Percentiles rank a stretch among this genome's conserved stretches.
These are phyloP conservation scores for Hypoxylon sp. DNA, from an alignment of 2,329 filamentous ascomycete species.

Conservation along the genomic window DNA sequence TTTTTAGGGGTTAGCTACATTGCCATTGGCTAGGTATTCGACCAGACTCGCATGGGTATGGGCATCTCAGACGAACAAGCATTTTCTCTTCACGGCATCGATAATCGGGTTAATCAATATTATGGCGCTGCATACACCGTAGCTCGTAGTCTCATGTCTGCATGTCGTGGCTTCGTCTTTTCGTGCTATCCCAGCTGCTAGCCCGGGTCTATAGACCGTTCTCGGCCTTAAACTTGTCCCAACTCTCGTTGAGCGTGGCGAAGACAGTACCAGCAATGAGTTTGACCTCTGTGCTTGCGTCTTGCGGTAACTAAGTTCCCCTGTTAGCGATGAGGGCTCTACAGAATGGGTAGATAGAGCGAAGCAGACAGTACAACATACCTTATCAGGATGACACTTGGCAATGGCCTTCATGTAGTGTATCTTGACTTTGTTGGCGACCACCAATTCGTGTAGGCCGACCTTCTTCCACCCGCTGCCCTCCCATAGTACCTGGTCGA, in stretches of 20 bases:
- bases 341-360: constrained; percentile 3
- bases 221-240: constrained; percentile 78
- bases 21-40: constrained; percentile 11
- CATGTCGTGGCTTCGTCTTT: constrained; percentile 20
- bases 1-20: constrained; percentile 5
- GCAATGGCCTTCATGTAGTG: constrained; percentile 99
- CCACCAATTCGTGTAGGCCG: constrained; percentile 89
- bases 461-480: constrained; percentile 97
- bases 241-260: constrained; percentile 76
- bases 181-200: constrained; percentile 8
- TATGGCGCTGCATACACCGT: constrained; percentile 19
- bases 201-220: constrained; percentile 66
- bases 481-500: constrained; percentile 92
- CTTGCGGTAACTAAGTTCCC: constrained; percentile 67
- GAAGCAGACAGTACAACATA: constrained; percentile 59
- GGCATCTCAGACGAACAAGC: constrained; percentile 7
- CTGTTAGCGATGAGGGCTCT: constrained; percentile 33
- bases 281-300: constrained; percentile 72
- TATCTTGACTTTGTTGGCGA: constrained; percentile 96
- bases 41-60: background rate
- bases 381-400: constrained; percentile 99
- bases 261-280: constrained; percentile 76
- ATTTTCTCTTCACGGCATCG: constrained; percentile 8
- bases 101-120: constrained; percentile 15
- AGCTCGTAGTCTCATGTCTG: constrained; percentile 39